Base-by-base conservation (phyloP, 2,329 filamentous ascomycete species). In the Zymoseptoria tritici region DNA sequence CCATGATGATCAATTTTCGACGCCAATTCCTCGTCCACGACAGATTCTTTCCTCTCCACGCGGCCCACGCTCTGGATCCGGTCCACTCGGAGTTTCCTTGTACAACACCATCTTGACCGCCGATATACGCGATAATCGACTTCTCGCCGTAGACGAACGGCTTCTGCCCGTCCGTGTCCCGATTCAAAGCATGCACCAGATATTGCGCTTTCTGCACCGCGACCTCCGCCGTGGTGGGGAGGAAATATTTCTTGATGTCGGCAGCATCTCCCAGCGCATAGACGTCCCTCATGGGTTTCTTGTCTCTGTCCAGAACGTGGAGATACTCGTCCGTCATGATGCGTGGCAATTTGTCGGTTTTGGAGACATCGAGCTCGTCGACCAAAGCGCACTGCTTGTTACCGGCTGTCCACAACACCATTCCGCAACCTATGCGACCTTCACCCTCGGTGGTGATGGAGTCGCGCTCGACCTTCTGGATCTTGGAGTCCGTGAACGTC, bases 1-100 rank as follows among this genome's bases (percentile, higher is more conserved):
- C 63, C 58, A 64, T 62, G 49, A 72, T 71, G 68, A 71, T 71
- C 7, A 68, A 55, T 58, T 66, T 71, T 26, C 69, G 57, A 20
- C 70, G 58, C 68, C 69, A 71, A 54, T 64, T 69, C 31, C 68
- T 61, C 8, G 70, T 69, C 70, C 70, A 72, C 13, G 63, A 60
- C 21, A 72, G 49, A 58, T 67, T 72, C 22, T 75, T 75, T 54
- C 71, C 73, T 52, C 76, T 68, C 77, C 77, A 79, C 0, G 76
- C 76, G 52, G 78, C 56, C 77, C 76, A 79, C 8, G 77, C 77
- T 21, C 70, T 62, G 7, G 70, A 59, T 0, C 76, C 77, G 21
- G 72, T 77, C 76, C 76, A 78, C 20, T 76, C 70, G 11, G 68
- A 64, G 22, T 69, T 69, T 2, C 76, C 76, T 6, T 68, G 71